Evolutionary conservation across 148 eudicot genomes (phyloP), one percentile per base, ranked within the genome.

Genomic region (Cornus florida): DNA sequence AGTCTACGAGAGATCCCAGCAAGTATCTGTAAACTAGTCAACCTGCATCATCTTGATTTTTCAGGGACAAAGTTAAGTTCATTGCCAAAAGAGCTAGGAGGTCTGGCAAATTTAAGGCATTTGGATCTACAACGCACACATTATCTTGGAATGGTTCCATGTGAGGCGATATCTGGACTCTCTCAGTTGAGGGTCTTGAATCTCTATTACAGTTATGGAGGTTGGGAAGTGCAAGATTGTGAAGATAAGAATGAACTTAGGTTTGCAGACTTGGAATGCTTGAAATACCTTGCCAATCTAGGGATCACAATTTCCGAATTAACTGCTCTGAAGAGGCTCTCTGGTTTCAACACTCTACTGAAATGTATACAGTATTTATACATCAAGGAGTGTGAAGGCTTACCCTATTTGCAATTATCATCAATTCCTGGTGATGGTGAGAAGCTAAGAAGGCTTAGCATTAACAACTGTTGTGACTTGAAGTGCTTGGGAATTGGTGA

Each of bases 401-500:
- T 81, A 10, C 46, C 17, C 62, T 10, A 13, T 24, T 28, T 81
- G 79, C 79, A 75, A 39, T 31, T 81, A 8, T 75, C 83, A 75
- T 80, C 75, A 60, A 41, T 32, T 31, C 75, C 75, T 12, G 71
- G 75, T 38, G 83, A 75, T 46, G 73, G 83, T 10, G 68, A 81
- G 67, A 72, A 67, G 60, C 59, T 81, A 28, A 65, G 79, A 33
- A 81, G 83, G 75, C 83, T 81, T 41, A 81, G 83, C 79, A 81
- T 81, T 78, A 75, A 75, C 71, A 71, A 81, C 13, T 81, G 83
- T 31, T 33, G 65, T 67, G 79, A 81, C 68, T 43, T 81, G 41
- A 46, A 70, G 70, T 46, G 6, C 79, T 75, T 81, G 79, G 48
- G 28, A 23, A 75, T 81, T 22, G 65, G 50, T 28, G 35, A 8